Evolutionary conservation across 2,329 filamentous ascomycete species (phyloP), one percentile per base, ranked within the genome.

Genomic region (Aspergillus sp.): DNA sequence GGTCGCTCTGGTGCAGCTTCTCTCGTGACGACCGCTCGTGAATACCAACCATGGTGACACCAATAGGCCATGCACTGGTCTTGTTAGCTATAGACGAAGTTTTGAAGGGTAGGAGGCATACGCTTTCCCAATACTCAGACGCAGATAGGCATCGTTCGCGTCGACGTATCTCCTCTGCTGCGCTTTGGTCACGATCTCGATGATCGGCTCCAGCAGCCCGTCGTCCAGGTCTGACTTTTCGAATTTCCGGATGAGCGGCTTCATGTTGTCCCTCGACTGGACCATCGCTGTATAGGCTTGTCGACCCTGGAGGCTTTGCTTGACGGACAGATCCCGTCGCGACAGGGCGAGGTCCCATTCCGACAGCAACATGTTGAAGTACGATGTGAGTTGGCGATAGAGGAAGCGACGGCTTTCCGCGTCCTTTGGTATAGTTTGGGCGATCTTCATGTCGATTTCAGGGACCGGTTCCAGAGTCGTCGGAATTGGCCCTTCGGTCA

Each of bases 31-130:
- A 91, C 53, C 91, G 78, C 69, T 96, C 91, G 74, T 98, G 91
- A 49, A 98, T 98, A 69, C 91, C 91, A 52, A 98, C 91, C 91
- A 96, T 98, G 58, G 91, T 98, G 24, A 98, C 91, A 63, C 91
- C 91, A 52, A 98, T 98, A 15, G 91, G 91, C 91, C 91, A 98
- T 11, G 91, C 91, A 41, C 68, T 71, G 36, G 5, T 34, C 14
- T 20, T 26, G 33, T 49, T 42, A 51, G 46, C 13, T 17, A 26
- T 28, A 8, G 4, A 5, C 24, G 7, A 32, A 31, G 17, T 4
- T n/a, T 11, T 11, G 11, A 34, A 30, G 12, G 15, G 25, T 8
- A 30, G 19, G 19, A 26, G 5, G 15, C 15, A 64, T 58, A 69
- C 46, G 86, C 88, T 66, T 94, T 94, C 43, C 86, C 86, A 52